These are phyloP conservation scores for Babesia bigemina DNA, from an alignment of 169 alveolate species.

Conservation along the genomic window DNA sequence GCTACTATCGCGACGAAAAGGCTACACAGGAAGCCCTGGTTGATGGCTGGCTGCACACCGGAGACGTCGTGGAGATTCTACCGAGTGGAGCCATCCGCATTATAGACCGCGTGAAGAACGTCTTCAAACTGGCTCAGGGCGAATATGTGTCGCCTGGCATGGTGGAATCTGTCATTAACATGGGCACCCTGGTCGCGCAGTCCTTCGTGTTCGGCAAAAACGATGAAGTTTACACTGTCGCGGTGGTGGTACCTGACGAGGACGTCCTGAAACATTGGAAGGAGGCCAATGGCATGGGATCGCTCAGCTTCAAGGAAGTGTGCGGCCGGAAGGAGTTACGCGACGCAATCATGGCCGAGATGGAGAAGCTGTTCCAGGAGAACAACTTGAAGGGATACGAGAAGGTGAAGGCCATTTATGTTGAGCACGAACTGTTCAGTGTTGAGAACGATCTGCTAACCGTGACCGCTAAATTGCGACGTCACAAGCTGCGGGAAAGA, in stretches of 20 bases:
- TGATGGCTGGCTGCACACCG: slow-evolving; percentile 92
- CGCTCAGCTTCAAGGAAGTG: slow-evolving; percentile 16
- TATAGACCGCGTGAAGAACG: slow-evolving; percentile 92
- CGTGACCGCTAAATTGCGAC: slow-evolving; percentile 78
- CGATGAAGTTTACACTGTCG: slow-evolving; percentile 67
- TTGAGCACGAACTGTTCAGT: slow-evolving; percentile 72
- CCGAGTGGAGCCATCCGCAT: slow-evolving; percentile 85
- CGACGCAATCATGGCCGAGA: slow-evolving; percentile 41
- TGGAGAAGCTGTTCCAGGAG: slow-evolving; percentile 62
- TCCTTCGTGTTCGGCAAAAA: slow-evolving; percentile 75
- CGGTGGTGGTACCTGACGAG: slow-evolving; percentile 69
- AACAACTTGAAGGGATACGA: slow-evolving; percentile 76
- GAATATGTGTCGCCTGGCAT: slow-evolving; percentile 96
- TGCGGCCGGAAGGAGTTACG: slow-evolving; percentile 24
- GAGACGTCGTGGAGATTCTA: slow-evolving; percentile 88
- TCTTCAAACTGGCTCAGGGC: slow-evolving; percentile 95
- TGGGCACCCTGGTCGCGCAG: slow-evolving; percentile 70
- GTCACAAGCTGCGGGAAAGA: slow-evolving; percentile 67
- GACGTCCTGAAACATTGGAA: slow-evolving; percentile 55
- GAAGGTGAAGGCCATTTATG: slow-evolving; percentile 74
- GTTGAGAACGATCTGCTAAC: slow-evolving; percentile 80
- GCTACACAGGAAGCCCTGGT: slow-evolving; percentile 84
- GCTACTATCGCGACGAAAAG: slow-evolving; percentile 89
- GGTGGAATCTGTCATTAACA: slow-evolving; percentile 78
- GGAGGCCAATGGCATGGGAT: slow-evolving; percentile 33